Evolutionary conservation across 768 basidiomycete species (phyloP), one percentile per base, ranked within the genome.

Genomic region (Porpolomopsis calyptriformis): DNA sequence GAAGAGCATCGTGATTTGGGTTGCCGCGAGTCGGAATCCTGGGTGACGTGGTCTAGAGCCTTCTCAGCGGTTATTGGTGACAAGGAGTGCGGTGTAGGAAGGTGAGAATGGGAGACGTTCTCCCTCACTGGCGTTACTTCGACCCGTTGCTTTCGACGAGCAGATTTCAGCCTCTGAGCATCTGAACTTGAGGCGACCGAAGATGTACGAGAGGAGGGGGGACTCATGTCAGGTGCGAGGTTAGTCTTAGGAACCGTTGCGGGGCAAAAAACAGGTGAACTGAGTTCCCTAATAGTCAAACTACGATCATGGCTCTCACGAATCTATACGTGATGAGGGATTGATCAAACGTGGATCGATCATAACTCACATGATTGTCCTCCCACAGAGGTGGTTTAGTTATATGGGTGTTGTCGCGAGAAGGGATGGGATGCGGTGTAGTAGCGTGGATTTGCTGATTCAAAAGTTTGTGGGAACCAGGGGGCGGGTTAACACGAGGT

Each of bases 221-320:
- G 22, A 36, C 18, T 36, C 8, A n/a, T 26, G 29, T 10, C 40
- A 25, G 34, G 36, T 11, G 31, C 19, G 23, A 43, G 40, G 7
- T 36, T 33, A 22, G 25, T 24, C 18, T 40, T 24, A 6, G 49
- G 31, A 46, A 43, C 16, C 16, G 40, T 34, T 14, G 29, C 4
- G 68, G 66, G 8, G 67, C 67, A 49, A 64, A 31, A 68, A 14
- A 63, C 52, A 5, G 68, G 57, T 5, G 76, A 76, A 51, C 73
- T 77, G 35, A 80, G 65, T 45, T 80, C 80, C 77, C 78, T 79
- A 1, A 76, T 77, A 40, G 77, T 76, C 38, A 76, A 62, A 59
- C 73, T 80, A 47, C 74, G 63, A 14, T 71, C 67, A 43, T 14
- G 29, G 29, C 47, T 60, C 43, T 59, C 61, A 40, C 47, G 49